These are phyloP conservation scores for Neurospora sp. DNA, from an alignment of 495 filamentous ascomycete genomes.

Conservation along the genomic window DNA sequence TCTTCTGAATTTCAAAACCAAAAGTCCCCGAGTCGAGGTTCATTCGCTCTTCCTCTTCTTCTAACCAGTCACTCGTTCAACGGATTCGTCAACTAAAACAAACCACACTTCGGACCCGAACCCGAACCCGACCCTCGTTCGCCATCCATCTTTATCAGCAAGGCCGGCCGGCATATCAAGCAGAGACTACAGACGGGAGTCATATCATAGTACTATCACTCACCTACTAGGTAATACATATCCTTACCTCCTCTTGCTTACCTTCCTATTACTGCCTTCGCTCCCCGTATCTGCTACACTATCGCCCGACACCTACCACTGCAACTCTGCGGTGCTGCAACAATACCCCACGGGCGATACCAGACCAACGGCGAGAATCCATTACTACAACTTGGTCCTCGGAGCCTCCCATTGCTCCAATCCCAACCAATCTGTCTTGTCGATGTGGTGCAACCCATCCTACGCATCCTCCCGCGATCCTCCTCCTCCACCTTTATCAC, in stretches of 20 bases:
- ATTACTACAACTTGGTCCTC: neutral
- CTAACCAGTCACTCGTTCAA: neutral
- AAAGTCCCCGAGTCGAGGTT: neutral
- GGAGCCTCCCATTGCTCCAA: neutral
- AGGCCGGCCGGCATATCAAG: neutral
- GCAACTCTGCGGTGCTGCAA: neutral
- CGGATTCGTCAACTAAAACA: neutral
- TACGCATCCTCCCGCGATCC: neutral
- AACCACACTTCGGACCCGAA: neutral
- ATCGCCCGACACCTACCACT: neutral
- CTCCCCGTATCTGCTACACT: neutral
- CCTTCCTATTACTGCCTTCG: neutral
- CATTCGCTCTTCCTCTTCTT: neutral
- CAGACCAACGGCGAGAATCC: neutral
- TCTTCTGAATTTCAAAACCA: neutral
- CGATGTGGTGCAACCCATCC: neutral
- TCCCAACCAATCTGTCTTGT: neutral
- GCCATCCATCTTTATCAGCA: neutral
- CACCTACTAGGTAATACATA: neutral
- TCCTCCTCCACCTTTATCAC: neutral
- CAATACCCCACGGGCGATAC: neutral
- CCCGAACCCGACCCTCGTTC: neutral
- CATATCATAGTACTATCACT: neutral
- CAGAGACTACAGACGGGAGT: neutral
- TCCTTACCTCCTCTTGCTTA: neutral